phyloP scores from a whole-genome alignment of 2,329 filamentous ascomycete species.

The Dothideomycetes sp. region DNA sequence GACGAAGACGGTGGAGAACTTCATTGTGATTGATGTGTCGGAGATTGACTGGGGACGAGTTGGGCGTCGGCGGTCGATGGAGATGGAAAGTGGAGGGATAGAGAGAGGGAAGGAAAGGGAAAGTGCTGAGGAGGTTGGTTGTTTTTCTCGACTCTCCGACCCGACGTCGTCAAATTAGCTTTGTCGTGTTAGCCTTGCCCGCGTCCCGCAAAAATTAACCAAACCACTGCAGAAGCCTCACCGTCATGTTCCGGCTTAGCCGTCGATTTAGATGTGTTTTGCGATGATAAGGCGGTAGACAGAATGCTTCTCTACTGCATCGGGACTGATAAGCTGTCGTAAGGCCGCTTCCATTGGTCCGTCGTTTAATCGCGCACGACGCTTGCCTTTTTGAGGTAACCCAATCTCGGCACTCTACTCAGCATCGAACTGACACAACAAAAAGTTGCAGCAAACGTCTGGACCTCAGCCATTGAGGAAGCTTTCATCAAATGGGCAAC shows the following conservation, averaged over 20 bases:
- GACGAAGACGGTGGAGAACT: slow-evolving; percentile 9
- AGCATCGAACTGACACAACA: slow-evolving; percentile 7
- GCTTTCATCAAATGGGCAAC: not conserved
- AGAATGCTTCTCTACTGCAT: slow-evolving; percentile 7
- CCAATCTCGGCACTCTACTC: slow-evolving; percentile 8
- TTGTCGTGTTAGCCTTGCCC: slow-evolving; percentile 8
- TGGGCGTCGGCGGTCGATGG: slow-evolving; percentile 12
- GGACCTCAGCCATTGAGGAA: not conserved
- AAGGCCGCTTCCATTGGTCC: not conserved
- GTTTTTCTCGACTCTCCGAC: slow-evolving; percentile 11
- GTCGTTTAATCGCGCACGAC: slow-evolving; percentile 9
- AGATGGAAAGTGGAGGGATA: slow-evolving; percentile 2
- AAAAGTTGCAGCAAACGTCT: not conserved
- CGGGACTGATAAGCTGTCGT: not conserved
- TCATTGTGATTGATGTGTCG: slow-evolving; percentile 4
- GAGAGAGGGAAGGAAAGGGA: slow-evolving; percentile 2
- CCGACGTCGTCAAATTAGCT: slow-evolving; percentile 4
- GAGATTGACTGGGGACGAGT: slow-evolving; percentile 9
- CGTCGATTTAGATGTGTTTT: slow-evolving; percentile 4
- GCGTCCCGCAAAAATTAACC: slow-evolving; percentile 6
- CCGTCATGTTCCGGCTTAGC: slow-evolving; percentile 11
- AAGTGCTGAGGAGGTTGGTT: slow-evolving; percentile 8
- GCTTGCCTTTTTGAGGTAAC: slow-evolving; percentile 4
- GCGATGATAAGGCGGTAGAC: slow-evolving; percentile 2
- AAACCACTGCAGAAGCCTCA: slow-evolving; percentile 10